Conservation (phyloP, 345 rosid genomes). For the Acer negundo region DNA sequence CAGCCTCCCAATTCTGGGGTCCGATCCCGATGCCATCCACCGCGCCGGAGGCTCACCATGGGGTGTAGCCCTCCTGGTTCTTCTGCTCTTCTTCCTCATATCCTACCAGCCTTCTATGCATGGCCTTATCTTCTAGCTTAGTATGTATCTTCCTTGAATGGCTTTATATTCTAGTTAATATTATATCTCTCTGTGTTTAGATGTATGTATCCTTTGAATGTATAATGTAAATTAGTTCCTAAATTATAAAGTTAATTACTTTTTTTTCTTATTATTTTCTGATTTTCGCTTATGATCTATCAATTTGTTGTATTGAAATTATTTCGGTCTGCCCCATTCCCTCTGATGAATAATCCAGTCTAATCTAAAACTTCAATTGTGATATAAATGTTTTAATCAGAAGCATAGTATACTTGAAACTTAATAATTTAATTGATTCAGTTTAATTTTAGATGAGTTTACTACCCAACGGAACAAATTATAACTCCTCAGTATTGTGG, state of each 20-base stretch:
- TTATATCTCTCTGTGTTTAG: too few relatives aligned
- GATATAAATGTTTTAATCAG: too few relatives aligned
- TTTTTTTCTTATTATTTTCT: background rate
- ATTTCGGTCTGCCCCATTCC: too few relatives aligned
- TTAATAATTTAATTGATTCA: too few relatives aligned
- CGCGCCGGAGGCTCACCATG: conserved; percentile 59
- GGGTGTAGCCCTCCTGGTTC: conserved; percentile 47
- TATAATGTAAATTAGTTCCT: background rate
- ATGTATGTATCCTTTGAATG: background rate
- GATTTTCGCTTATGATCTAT: background rate
- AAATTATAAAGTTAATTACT: background rate
- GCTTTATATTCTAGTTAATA: too few relatives aligned
- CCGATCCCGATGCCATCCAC: conserved; percentile 56
- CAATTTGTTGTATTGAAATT: background rate
- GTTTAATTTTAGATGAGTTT: too few relatives aligned
- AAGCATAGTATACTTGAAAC: too few relatives aligned
- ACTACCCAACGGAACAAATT: too few relatives aligned
- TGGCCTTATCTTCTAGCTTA: conserved; percentile 37
- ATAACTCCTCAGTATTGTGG: too few relatives aligned
- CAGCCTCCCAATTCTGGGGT: conserved; percentile 47
- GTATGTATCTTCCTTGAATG: background rate
- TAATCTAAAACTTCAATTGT: too few relatives aligned
- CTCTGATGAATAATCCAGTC: too few relatives aligned
- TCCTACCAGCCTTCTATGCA: conserved; percentile 47
- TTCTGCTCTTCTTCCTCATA: conserved; percentile 48